Percentiles rank a stretch among this genome's conserved stretches.
These are phyloP conservation scores for Schoenoplectus tabernaemontani DNA, from an alignment of 202 grass and related monocot genomes.

Conservation along the genomic window DNA sequence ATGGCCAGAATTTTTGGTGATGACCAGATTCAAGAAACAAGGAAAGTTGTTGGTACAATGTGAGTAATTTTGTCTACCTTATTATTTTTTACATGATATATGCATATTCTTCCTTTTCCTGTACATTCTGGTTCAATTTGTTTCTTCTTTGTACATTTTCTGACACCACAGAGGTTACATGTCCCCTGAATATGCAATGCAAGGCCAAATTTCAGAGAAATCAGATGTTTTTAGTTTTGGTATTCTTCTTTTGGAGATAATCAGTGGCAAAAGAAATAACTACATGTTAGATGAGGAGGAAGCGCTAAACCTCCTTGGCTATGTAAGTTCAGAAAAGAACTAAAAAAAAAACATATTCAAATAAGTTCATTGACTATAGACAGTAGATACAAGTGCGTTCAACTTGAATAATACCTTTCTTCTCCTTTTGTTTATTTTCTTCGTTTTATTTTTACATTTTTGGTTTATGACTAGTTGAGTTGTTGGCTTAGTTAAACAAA, in stretches of 20 bases:
- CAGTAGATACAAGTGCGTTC: background rate
- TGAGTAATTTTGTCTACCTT: constrained; percentile 7
- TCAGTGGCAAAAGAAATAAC: constrained; percentile 14
- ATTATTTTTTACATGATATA: background rate
- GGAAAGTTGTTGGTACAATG: constrained; percentile 37
- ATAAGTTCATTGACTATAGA: background rate
- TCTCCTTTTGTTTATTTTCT: background rate
- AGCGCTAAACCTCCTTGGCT: background rate
- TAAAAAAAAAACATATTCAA: background rate
- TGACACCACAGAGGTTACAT: constrained; percentile 28
- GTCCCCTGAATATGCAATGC: constrained; percentile 37
- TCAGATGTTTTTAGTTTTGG: constrained; percentile 31
- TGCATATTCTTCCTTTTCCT: background rate
- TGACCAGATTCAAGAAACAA: constrained; percentile 27
- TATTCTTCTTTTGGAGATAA: constrained; percentile 26
- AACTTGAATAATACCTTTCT: background rate
- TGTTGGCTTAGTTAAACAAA: background rate
- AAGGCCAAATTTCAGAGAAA: constrained; percentile 24
- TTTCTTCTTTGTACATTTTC: background rate
- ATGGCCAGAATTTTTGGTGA: constrained; percentile 34
- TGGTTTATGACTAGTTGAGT: background rate
- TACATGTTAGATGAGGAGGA: constrained; percentile 25
- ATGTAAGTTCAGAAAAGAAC: background rate
- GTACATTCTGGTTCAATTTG: background rate
- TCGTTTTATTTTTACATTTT: background rate